phyloP scores from a whole-genome alignment of 2,329 filamentous ascomycete genomes.

The Pestalotiopsis sp. region DNA sequence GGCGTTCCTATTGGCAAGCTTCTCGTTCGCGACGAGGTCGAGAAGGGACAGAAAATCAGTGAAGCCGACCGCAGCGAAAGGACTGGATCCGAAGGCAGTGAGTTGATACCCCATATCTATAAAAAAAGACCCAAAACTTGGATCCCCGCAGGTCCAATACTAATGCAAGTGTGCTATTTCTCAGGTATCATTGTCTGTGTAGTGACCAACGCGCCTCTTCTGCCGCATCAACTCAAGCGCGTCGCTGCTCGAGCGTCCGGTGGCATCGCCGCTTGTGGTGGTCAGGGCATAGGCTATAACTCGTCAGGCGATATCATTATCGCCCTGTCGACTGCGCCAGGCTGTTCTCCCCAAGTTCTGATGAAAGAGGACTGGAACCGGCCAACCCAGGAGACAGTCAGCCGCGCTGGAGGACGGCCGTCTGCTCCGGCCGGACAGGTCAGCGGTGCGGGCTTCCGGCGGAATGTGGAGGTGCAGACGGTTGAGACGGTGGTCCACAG shows the following conservation, averaged over 20 bases:
- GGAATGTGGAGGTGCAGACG: conserved; percentile 2
- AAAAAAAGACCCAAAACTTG: not conserved
- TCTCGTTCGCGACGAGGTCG: not conserved
- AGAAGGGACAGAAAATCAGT: not conserved
- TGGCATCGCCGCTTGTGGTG: not conserved
- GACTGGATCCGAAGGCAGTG: conserved; percentile 9
- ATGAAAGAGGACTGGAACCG: conserved; percentile 7
- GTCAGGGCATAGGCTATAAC: not conserved
- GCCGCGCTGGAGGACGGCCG: not conserved
- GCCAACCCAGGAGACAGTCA: not conserved
- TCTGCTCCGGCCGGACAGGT: conserved; percentile 1
- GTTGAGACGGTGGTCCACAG: conserved; percentile 5
- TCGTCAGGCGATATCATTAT: conserved; percentile 9
- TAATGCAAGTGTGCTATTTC: not conserved
- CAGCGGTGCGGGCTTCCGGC: conserved; percentile 3
- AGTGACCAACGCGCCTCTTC: conserved; percentile 7
- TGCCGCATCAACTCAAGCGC: conserved; percentile 11
- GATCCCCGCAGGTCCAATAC: not conserved
- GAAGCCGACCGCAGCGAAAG: not conserved
- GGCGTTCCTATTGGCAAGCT: conserved; percentile 11
- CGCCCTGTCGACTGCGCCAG: not conserved
- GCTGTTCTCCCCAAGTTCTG: conserved; percentile 2
- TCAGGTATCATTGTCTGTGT: conserved; percentile 8
- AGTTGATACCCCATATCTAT: not conserved
- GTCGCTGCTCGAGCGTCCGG: conserved; percentile 2